These are phyloP conservation scores for Nicotiana attenuata DNA, from an alignment of 257 asterid genomes.

Conservation along the genomic window DNA sequence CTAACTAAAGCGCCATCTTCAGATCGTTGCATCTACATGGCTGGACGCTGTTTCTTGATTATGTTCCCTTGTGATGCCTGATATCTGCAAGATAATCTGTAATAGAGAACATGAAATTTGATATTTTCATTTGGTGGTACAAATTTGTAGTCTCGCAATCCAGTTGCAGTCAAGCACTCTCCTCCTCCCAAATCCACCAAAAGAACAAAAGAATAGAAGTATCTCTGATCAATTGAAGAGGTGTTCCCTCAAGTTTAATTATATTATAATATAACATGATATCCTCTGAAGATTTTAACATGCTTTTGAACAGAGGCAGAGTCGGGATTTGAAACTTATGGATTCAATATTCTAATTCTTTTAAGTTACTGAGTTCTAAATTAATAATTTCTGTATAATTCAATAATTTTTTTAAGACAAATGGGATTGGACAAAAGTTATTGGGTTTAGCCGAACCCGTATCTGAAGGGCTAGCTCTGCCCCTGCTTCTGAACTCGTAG, in stretches of 20 bases:
- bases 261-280: background rate
- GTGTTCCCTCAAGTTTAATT: background rate
- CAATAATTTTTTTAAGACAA: too few species aligned
- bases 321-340: too few species aligned
- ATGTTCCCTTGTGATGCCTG: background rate
- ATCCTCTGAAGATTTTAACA: background rate
- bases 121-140: background rate
- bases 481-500: background rate
- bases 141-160: background rate
- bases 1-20: background rate
- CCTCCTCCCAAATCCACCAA: background rate
- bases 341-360: too few species aligned
- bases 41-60: background rate
- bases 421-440: too few species aligned
- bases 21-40: background rate
- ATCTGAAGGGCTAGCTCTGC: too few species aligned
- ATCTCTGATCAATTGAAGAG: background rate
- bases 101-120: background rate
- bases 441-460: too few species aligned
- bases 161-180: background rate
- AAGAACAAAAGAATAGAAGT: background rate
- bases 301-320: background rate
- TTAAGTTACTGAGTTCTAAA: too few species aligned
- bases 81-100: background rate
- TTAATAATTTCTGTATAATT: too few species aligned